Base-by-base conservation (phyloP, 2,329 filamentous ascomycete species). In the Celoporthe dispersa region DNA sequence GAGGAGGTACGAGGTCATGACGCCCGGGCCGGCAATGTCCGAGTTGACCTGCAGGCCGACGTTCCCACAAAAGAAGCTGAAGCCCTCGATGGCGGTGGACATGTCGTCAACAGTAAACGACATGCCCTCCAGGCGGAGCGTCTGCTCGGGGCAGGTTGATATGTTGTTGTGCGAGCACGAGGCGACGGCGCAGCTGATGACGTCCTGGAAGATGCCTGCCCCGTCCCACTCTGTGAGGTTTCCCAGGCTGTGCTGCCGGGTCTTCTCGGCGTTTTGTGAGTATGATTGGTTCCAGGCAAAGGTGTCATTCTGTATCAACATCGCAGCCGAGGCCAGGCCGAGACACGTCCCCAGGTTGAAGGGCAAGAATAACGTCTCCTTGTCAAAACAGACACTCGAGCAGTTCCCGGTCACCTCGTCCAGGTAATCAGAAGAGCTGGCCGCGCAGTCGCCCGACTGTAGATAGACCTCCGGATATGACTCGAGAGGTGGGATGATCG, bases 181-280 rank as follows among this genome's bases (percentile, higher is more conserved):
- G 28, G 67, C 55, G 25, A 64, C 44, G 19, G 59, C 28, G 25
- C 67, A 68, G 11, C n/a, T 25, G 39, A 60, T 31, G 44, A 65
- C 41, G 19, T 68, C 55, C n/a, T 44, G 41, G 12, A 66, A 48
- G 39, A 68, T 55, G 5, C n/a, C 33, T 0, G 31, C 28, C 7
- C 67, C 67, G 19, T 68, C 28, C 67, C 67, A 68, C n/a, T 22
- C 37, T 25, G 67, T 51, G 33, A 68, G 25, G 28, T 66, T 66
- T 1, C 67, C 67, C 12, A 65, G 31, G 3, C 22, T 11, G 22
- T 66, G 33, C 28, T 51, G 11, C 25, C 53, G 1, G 39, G 16
- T 6, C n/a, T 22, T 12, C 39, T 60, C 35, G 1, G 28, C 28
- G 12, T 37, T 60, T 3, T 51, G 1, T 19, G n/a, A 12, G 2